Conservation (phyloP, 495 filamentous ascomycete species). For the Podospora anserina region DNA sequence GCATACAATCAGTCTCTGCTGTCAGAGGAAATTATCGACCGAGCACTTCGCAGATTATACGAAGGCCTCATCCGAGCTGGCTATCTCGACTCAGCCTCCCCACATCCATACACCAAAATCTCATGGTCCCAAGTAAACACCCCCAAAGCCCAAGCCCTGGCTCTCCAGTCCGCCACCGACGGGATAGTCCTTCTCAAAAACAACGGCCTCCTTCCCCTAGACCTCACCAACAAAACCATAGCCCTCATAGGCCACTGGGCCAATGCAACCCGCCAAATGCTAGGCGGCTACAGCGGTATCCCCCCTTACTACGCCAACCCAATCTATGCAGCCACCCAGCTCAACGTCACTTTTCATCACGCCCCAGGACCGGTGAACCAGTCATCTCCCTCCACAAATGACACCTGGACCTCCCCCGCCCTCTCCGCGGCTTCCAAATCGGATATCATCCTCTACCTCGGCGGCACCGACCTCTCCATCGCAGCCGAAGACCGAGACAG, state of each 20-base stretch:
- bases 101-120: conserved; percentile 30
- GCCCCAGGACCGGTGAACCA: conserved; percentile 34
- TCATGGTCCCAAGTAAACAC: conserved; percentile 38
- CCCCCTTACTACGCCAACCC: conserved; percentile 35
- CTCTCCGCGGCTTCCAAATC: conserved; percentile 34
- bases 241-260: conserved; percentile 40
- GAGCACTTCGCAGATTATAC: conserved; percentile 36
- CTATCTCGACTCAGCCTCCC: conserved; percentile 34
- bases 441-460: conserved; percentile 42
- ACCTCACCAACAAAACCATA: conserved; percentile 24
- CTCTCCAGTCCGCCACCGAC: conserved; percentile 31
- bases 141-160: conserved; percentile 32
- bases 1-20: conserved; percentile 36
- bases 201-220: conserved; percentile 31
- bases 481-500: conserved; percentile 42
- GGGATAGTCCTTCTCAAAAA: conserved; percentile 39
- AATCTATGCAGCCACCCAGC: conserved; percentile 32
- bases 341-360: conserved; percentile 25
- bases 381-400: conserved; percentile 47
- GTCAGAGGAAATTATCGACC: conserved; percentile 36
- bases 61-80: conserved; percentile 36
- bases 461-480: conserved; percentile 40
- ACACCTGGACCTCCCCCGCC: conserved; percentile 52
- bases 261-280: conserved; percentile 31
- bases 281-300: conserved; percentile 38